Conservation (phyloP, 192 early-diverging fungal species). For the Umbelopsis ramanniana region DNA sequence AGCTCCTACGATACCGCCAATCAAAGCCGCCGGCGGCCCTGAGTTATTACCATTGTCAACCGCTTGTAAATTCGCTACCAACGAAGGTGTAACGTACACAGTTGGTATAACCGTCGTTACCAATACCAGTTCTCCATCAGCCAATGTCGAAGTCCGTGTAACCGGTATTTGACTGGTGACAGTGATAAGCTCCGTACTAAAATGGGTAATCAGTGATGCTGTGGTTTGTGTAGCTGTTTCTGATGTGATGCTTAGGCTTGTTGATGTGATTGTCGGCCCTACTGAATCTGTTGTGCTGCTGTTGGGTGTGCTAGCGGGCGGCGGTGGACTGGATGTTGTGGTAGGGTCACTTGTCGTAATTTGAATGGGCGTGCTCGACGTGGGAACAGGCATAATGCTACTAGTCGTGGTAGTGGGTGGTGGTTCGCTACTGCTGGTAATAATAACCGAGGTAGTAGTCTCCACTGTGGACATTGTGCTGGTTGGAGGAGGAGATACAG, state of each 20-base stretch:
- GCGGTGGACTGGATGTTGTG: background rate
- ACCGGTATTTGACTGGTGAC: background rate
- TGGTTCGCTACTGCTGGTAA: background rate
- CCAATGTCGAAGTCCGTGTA: slow-evolving; percentile 2
- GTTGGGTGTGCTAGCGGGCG: background rate
- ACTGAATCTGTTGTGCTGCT: background rate
- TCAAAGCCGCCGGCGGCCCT: background rate
- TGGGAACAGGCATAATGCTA: background rate
- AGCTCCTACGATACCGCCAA: background rate
- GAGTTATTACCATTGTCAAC: background rate
- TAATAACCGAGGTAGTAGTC: background rate
- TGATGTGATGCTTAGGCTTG: background rate
- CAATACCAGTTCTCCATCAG: background rate
- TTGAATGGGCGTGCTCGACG: background rate
- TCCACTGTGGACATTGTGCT: background rate
- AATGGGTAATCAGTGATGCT: background rate
- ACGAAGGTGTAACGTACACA: background rate
- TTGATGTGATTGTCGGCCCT: too few species aligned
- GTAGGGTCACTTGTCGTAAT: background rate
- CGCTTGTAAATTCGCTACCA: slow-evolving; percentile 3
- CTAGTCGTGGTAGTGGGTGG: background rate
- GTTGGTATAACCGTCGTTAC: slow-evolving; percentile 16
- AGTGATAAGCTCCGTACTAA: background rate
- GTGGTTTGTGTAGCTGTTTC: background rate
- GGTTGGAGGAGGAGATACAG: background rate